Percentiles rank a stretch among this genome's conserved stretches.
phyloP scores from a whole-genome alignment of 208 protist species.

The Ichthyophonus hoferi region DNA sequence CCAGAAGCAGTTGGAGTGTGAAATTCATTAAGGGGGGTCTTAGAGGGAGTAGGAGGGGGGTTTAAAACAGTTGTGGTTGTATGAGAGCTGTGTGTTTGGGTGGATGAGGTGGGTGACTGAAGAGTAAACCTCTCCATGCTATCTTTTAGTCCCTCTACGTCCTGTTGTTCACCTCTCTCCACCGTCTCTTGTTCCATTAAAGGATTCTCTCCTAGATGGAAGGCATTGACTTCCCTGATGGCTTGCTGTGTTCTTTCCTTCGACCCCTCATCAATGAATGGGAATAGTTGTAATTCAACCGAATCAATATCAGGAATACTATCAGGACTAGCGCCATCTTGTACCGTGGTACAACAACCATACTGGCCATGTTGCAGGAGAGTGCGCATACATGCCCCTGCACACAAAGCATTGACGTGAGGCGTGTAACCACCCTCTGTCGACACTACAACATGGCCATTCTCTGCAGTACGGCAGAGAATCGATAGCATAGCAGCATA shows the following conservation, averaged over 20 bases:
- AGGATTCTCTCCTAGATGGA: too few relatives aligned
- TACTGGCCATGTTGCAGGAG: background rate
- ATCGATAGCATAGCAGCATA: conserved; percentile 19
- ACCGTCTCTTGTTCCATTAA: background rate
- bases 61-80: background rate
- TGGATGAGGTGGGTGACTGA: background rate
- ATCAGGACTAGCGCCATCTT: background rate
- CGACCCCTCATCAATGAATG: background rate
- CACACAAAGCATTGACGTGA: background rate
- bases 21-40: background rate
- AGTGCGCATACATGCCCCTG: background rate
- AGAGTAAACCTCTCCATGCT: background rate
- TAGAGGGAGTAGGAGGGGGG: background rate
- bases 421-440: conserved; percentile 38
- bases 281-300: background rate
- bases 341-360: background rate
- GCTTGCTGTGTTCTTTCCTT: background rate
- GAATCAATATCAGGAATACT: background rate
- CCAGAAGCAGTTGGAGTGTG: background rate
- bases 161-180: background rate
- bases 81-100: background rate
- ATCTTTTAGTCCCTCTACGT: background rate
- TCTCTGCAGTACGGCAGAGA: background rate
- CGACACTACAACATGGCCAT: conserved; percentile 22
- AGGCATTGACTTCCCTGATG: background rate